phyloP scores from a whole-genome alignment of 148 eudicot species.

The Gaultheria prostrata region DNA sequence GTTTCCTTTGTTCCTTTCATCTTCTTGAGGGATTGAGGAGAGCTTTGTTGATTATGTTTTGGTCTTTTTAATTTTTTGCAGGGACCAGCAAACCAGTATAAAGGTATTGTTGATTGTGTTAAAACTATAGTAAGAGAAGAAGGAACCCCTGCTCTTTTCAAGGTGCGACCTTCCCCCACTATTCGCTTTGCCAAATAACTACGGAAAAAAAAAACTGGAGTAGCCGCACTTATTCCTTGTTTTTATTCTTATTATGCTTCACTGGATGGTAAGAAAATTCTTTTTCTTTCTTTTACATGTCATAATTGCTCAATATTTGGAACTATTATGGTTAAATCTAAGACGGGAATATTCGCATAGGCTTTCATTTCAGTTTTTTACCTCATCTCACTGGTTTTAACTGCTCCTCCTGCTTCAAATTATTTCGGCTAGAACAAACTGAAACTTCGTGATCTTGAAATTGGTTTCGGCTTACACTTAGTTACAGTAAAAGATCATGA shows the following conservation, averaged over 20 bases:
- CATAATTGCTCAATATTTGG: neutral
- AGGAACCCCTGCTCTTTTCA: constrained; percentile 60
- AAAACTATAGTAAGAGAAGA: constrained; percentile 67
- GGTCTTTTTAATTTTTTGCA: constrained; percentile 21
- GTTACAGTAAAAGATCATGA: neutral
- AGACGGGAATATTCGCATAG: neutral
- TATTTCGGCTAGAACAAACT: neutral
- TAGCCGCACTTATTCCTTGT: neutral
- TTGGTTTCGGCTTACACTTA: neutral
- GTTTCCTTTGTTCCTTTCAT: constrained; percentile 4
- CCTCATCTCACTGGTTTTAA: neutral
- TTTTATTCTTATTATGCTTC: neutral
- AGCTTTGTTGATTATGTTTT: neutral
- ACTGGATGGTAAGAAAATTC: neutral
- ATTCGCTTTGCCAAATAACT: neutral
- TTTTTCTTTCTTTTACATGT: neutral
- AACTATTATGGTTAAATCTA: neutral
- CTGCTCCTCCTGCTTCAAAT: neutral
- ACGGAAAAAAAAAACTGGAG: neutral
- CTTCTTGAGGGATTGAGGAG: neutral
- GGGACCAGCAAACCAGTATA: constrained; percentile 70
- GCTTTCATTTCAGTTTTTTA: neutral
- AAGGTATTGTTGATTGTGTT: constrained; percentile 64
- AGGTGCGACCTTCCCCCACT: constrained; percentile 40
- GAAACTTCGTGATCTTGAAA: neutral